These are phyloP conservation scores for Podaxis sp. DNA, from an alignment of 768 basidiomycete genomes.

Conservation along the genomic window DNA sequence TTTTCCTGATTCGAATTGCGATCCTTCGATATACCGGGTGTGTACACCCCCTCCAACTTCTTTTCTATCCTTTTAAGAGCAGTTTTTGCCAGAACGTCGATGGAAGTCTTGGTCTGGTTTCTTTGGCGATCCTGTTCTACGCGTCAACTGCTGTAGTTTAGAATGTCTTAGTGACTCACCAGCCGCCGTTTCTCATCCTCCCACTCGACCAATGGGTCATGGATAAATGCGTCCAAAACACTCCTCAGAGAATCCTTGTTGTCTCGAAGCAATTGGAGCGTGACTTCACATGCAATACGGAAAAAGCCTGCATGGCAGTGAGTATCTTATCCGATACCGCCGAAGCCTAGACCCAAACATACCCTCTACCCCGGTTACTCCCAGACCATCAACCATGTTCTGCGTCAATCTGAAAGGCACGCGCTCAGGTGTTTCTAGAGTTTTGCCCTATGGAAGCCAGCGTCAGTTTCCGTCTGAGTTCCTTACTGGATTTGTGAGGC, in stretches of 20 bases:
- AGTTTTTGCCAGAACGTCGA: constrained; percentile 68
- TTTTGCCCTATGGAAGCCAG: constrained; percentile 54
- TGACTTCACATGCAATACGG: constrained; percentile 88
- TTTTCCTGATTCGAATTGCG: constrained; percentile 36
- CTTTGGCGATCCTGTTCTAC: constrained; percentile 42
- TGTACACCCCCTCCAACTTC: constrained; percentile 76
- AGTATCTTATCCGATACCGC: too few relatives aligned
- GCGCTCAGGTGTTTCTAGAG: constrained; percentile 82
- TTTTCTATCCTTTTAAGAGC: constrained; percentile 80
- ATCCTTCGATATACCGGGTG: constrained; percentile 43
- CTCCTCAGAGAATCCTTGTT: constrained; percentile 95
- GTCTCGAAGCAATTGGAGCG: constrained; percentile 79
- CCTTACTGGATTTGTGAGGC: neutral
- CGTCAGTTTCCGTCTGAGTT: neutral
- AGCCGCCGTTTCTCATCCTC: constrained; percentile 75
- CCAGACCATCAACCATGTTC: constrained; percentile 89
- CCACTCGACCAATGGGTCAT: constrained; percentile 97
- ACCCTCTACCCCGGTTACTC: constrained; percentile 93
- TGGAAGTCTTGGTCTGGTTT: constrained; percentile 46
- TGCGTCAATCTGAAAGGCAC: constrained; percentile 95
- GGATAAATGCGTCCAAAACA: constrained; percentile 94
- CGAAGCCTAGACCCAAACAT: constrained; percentile 3
- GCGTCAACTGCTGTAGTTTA: neutral
- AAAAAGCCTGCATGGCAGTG: constrained; percentile 61
- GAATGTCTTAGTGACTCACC: constrained; percentile 29